Conservation (phyloP, 768 basidiomycete genomes). For the Hysterangium stoloniferum region DNA sequence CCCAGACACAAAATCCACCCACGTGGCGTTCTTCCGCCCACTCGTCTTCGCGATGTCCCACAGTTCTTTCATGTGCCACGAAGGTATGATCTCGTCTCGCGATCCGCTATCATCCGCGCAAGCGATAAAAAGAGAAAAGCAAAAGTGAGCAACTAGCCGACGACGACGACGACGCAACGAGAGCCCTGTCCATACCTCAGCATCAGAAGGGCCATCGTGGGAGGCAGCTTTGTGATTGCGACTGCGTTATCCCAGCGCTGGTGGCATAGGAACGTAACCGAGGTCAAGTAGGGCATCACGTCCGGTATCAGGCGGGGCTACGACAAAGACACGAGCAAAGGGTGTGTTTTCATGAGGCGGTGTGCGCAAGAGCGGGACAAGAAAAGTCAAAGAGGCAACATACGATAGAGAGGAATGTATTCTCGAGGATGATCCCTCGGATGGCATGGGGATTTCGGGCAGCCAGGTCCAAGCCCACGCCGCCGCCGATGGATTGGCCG, state of each 20-base stretch:
- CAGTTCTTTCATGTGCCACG: slow-evolving; percentile 65
- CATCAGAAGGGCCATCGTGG: slow-evolving; percentile 26
- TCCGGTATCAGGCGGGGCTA: slow-evolving; percentile 69
- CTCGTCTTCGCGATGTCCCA: slow-evolving; percentile 48
- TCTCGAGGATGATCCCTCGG: slow-evolving; percentile 78
- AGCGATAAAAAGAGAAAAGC: slow-evolving; percentile 41
- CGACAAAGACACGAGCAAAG: too few species aligned
- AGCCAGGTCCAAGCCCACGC: slow-evolving; percentile 84
- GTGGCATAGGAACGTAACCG: slow-evolving; percentile 73
- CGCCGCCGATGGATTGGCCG: slow-evolving; percentile 87
- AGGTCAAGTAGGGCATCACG: slow-evolving; percentile 64
- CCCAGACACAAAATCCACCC: slow-evolving; percentile 27
- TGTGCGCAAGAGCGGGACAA: neutral
- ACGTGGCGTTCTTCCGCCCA: slow-evolving; percentile 17
- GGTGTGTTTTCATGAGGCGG: neutral
- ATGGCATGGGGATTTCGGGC: slow-evolving; percentile 68
- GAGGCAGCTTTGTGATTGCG: slow-evolving; percentile 36
- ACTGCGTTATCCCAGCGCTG: slow-evolving; percentile 82
- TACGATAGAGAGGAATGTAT: slow-evolving; percentile 79
- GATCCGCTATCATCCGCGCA: slow-evolving; percentile 79
- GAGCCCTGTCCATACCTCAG: too few species aligned
- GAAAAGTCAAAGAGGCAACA: neutral
- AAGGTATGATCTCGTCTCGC: slow-evolving; percentile 66
- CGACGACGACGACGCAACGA: too few species aligned
- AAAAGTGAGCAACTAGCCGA: neutral